phyloP scores from a whole-genome alignment of 371 early-diverging fungal species.

The Apophysomyces elegans region DNA sequence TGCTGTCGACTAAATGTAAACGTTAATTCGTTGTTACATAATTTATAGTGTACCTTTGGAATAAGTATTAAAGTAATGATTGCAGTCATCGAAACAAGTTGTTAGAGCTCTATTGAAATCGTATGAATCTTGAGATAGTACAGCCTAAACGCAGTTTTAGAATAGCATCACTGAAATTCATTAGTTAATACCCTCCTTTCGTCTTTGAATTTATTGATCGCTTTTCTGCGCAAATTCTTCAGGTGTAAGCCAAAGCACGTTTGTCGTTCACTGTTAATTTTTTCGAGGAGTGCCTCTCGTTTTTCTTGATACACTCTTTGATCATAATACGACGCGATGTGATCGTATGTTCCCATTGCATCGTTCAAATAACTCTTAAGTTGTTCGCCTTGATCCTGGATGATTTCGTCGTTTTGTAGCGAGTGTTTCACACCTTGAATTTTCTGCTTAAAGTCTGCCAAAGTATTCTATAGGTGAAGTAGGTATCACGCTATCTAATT shows the following conservation, averaged over 20 bases:
- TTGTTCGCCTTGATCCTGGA: slow-evolving; percentile 75
- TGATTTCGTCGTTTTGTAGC: slow-evolving; percentile 77
- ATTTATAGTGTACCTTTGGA: no score
- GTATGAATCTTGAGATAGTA: no score
- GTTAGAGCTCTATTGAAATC: no score
- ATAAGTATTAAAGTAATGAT: no score
- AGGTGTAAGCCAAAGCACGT: slow-evolving; percentile 85
- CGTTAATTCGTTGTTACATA: no score
- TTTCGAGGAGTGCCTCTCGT: slow-evolving; percentile 76
- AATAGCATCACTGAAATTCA: no score
- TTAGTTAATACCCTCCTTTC: slow-evolving; percentile 23
- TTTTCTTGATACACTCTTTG: slow-evolving; percentile 88
- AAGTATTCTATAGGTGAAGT: slow-evolving; percentile 53
- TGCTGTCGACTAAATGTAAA: no score
- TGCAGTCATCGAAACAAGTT: no score
- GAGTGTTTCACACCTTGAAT: slow-evolving; percentile 61
- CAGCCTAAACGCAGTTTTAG: no score
- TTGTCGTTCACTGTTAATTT: slow-evolving; percentile 77
- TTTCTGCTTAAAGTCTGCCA: slow-evolving; percentile 67
- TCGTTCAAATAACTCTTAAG: slow-evolving; percentile 59
- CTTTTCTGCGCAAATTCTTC: slow-evolving; percentile 79
- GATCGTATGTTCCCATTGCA: slow-evolving; percentile 81
- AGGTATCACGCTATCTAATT: background rate
- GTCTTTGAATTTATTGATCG: slow-evolving; percentile 65
- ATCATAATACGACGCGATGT: slow-evolving; percentile 90